Evolutionary conservation across 108 stramenopile genomes (phyloP), one percentile per base, ranked within the genome.

Genomic region (Cyclotella sp.): DNA sequence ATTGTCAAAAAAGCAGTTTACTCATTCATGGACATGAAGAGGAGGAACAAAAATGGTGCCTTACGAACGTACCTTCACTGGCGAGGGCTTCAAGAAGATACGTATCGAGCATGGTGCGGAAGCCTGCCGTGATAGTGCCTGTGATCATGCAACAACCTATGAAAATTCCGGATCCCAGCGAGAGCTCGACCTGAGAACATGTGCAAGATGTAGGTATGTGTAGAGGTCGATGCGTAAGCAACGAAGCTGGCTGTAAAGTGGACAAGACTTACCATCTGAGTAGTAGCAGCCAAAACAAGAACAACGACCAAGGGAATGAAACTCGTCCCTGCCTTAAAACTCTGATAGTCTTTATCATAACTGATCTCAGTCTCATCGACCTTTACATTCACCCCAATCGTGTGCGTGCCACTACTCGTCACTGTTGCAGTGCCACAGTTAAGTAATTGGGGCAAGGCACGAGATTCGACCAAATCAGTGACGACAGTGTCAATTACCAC

Each of bases 141-240:
- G 63, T 71, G 46, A 68, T 75, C 87, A 65, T 90, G 72, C 87
- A 90, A 19, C 69, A 58, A 44, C 89, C 89, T 43, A 86, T 24
- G 63, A 90, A 87, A 21, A 90, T 70, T n/a, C 85, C 88, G 30
- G 58, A 34, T 21, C 69, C 78, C 29, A 86, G 85, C 24, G 77
- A 72, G 7, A 79, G 65, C 51, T 86, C 77, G 34, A 78, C 77
- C 77, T 77, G 42, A 28, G 16, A 27, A 29, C 53, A 29, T 13
- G 49, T 76, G 34, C 18, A 70, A 75, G 53, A 41, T 63, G 24
- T 15, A 63, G 34, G 30, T 3, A 54, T 27, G 9, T 54, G 30
- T 39, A 14, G 45, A 63, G 41, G 62, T 7, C 45, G 11, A 49
- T 9, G 47, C 29, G 29, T 34, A 9, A 9, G 9, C n/a, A 9